These are phyloP conservation scores for Metarhizium robertsii DNA, from an alignment of 2,329 filamentous ascomycete species.

Conservation along the genomic window DNA sequence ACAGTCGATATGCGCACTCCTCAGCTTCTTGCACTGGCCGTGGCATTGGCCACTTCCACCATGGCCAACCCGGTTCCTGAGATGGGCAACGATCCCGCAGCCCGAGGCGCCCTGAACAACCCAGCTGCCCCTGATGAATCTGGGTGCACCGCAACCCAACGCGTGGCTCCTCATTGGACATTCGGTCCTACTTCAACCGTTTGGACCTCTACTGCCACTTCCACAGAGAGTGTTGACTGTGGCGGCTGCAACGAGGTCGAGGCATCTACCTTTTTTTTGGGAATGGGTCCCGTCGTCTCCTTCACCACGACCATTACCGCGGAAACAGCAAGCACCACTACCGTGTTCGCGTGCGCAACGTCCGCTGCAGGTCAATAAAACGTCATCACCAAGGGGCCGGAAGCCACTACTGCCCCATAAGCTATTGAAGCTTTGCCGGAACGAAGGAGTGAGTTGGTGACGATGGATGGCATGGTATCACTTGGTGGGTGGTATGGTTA, in stretches of 20 bases:
- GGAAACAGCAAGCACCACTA: slow-evolving; percentile 5
- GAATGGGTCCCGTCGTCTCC: slow-evolving; percentile 11
- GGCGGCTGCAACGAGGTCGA: slow-evolving; percentile 12
- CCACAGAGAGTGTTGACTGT: slow-evolving; percentile 15
- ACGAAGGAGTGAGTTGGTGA: background rate
- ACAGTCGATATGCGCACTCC: background rate
- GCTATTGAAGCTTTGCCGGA: background rate
- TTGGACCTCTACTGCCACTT: slow-evolving; percentile 17
- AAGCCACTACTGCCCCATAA: background rate
- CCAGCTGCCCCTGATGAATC: too few relatives aligned
- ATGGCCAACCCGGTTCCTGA: slow-evolving; percentile 4
- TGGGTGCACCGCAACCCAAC: slow-evolving; percentile 9
- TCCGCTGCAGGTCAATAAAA: background rate
- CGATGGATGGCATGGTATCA: background rate
- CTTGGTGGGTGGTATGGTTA: too few relatives aligned
- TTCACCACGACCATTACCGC: slow-evolving; percentile 15
- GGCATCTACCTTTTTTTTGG: slow-evolving; percentile 3
- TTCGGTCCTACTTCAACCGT: slow-evolving; percentile 14
- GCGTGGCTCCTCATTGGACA: slow-evolving; percentile 5
- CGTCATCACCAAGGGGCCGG: background rate
- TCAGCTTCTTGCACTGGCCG: slow-evolving; percentile 1
- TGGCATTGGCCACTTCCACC: slow-evolving; percentile 1
- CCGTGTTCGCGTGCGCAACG: slow-evolving; percentile 2
- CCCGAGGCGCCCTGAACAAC: too few relatives aligned
- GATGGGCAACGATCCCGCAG: background rate